These are phyloP conservation scores for Rhynchosporium agropyri DNA, from an alignment of 2,329 filamentous ascomycete species.

Conservation along the genomic window DNA sequence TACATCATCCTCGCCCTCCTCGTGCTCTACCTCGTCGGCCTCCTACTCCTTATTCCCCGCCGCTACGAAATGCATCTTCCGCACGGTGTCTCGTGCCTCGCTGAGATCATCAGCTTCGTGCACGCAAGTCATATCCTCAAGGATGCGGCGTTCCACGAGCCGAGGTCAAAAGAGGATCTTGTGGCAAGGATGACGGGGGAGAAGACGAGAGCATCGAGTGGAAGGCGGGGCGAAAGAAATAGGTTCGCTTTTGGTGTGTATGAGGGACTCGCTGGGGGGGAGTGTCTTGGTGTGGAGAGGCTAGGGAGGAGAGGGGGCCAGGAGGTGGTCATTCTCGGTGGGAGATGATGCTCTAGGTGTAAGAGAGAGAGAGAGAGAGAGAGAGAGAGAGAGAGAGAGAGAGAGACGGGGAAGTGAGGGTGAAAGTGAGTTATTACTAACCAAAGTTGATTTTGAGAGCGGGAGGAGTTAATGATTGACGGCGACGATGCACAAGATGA, in stretches of 20 bases:
- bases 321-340: conserved; percentile 28
- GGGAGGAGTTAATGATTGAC: conserved; percentile 12
- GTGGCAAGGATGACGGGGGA: conserved; percentile 60
- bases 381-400: not conserved
- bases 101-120: conserved; percentile 77
- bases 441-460: not conserved
- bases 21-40: conserved; percentile 66
- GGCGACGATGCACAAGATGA: not conserved
- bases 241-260: conserved; percentile 39
- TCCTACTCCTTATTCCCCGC: conserved; percentile 64
- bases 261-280: conserved; percentile 34
- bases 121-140: conserved; percentile 71
- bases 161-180: conserved; percentile 68
- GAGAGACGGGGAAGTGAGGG: not conserved
- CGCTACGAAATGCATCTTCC: conserved; percentile 68
- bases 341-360: conserved; percentile 12
- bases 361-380: too few relatives aligned
- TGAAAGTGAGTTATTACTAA: conserved; percentile 11
- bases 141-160: conserved; percentile 73
- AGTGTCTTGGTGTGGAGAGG: conserved; percentile 39
- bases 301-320: conserved; percentile 32
- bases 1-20: conserved; percentile 74
- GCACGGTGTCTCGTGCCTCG: conserved; percentile 71
- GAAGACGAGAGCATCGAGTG: conserved; percentile 23
- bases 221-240: conserved; percentile 21